Percentiles rank a stretch among this genome's conserved stretches.
phyloP scores from a whole-genome alignment of 495 filamentous ascomycete genomes.

The Apodospora peruviana region DNA sequence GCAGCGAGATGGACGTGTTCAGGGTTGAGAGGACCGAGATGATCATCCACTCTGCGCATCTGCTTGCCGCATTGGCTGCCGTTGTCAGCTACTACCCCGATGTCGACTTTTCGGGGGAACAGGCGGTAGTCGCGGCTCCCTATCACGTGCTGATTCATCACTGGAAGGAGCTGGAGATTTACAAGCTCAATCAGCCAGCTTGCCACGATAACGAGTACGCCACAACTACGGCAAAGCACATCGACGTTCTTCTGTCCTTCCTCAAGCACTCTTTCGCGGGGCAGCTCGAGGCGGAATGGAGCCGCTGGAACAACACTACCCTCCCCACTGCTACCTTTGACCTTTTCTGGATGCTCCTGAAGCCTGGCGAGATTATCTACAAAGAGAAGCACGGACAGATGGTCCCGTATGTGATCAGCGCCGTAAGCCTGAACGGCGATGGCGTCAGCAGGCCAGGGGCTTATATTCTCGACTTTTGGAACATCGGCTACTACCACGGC shows the following conservation, averaged over 20 bases:
- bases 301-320: constrained; percentile 17
- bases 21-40: constrained; percentile 23
- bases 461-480: constrained; percentile 28
- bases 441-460: background rate
- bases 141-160: constrained; percentile 34
- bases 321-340: constrained; percentile 29
- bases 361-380: constrained; percentile 33
- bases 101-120: constrained; percentile 14
- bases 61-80: constrained; percentile 33
- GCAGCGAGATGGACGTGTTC: background rate
- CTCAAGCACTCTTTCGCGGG: constrained; percentile 20
- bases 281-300: constrained; percentile 24
- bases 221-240: constrained; percentile 27
- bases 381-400: constrained; percentile 20
- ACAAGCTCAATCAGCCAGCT: constrained; percentile 26
- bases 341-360: constrained; percentile 30
- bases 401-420: constrained; percentile 27
- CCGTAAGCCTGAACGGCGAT: constrained; percentile 3
- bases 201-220: constrained; percentile 27
- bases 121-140: constrained; percentile 24
- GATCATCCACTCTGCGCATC: constrained; percentile 32
- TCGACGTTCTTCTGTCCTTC: constrained; percentile 34
- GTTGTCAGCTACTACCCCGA: constrained; percentile 33
- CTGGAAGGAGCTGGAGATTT: constrained; percentile 23
- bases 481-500: constrained; percentile 20